phyloP scores from a whole-genome alignment of 305 asterid species.

The Caryopteris hybrid region DNA sequence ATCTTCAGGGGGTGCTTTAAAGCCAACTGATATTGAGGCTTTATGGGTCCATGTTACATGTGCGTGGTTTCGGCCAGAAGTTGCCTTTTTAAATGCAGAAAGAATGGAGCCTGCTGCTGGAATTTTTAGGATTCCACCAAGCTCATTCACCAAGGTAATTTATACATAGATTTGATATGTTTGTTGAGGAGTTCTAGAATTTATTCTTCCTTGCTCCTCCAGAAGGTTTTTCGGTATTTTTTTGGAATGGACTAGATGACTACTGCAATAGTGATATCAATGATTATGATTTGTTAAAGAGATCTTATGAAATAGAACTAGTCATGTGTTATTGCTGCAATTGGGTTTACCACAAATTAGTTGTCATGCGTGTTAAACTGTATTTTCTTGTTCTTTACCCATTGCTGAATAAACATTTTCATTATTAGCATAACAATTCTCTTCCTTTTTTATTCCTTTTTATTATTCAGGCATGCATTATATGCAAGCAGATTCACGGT shows the following conservation, averaged over 20 bases:
- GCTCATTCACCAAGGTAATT: constrained; percentile 65
- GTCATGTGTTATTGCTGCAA: neutral
- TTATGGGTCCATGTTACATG: constrained; percentile 98
- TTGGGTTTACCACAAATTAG: constrained; percentile 5
- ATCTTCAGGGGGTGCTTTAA: constrained; percentile 90
- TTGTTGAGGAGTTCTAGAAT: constrained; percentile 7
- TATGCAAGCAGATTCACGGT: constrained; percentile 92
- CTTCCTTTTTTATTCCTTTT: neutral
- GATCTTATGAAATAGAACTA: neutral
- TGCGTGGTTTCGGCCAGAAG: constrained; percentile 97
- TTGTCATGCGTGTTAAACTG: neutral
- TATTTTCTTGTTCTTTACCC: neutral
- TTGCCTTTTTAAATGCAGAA: constrained; percentile 61
- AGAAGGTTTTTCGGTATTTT: neutral
- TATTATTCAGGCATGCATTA: constrained; percentile 66
- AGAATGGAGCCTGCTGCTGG: constrained; percentile 98
- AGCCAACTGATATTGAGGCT: constrained; percentile 77
- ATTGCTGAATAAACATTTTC: neutral
- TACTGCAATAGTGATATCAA: neutral
- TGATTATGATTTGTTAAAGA: constrained; percentile 9
- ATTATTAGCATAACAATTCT: neutral
- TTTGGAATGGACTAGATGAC: neutral
- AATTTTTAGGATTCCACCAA: constrained; percentile 63
- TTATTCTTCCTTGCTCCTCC: constrained; percentile 9
- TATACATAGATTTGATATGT: constrained; percentile 15